These are phyloP conservation scores for Teunomyces gatunensis DNA, from an alignment of 805 yeast genomes.

Conservation along the genomic window DNA sequence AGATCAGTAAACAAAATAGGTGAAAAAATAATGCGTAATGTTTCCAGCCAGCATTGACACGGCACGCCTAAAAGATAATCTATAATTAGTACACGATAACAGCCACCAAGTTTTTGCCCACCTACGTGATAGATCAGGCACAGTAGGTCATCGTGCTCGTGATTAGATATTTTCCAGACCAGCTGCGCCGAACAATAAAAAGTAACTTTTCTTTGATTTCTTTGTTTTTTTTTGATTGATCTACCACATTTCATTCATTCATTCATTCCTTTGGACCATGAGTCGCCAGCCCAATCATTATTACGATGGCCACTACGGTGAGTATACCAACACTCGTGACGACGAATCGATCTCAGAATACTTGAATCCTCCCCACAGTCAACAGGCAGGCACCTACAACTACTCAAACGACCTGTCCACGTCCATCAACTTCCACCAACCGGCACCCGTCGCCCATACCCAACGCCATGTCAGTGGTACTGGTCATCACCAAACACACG, in stretches of 20 bases:
- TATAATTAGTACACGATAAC: not conserved
- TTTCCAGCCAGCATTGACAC: not conserved
- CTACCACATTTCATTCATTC: not conserved
- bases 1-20: not conserved
- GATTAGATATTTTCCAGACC: no score
- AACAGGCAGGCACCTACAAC: slow-evolving; percentile 18
- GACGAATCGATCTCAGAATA: slow-evolving; percentile 13
- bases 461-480: slow-evolving; percentile 5
- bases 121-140: no score
- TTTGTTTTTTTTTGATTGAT: not conserved
- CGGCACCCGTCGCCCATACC: slow-evolving; percentile 22
- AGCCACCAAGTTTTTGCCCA: not conserved
- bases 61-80: not conserved
- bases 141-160: no score
- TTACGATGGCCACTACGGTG: not conserved
- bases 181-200: no score
- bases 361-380: slow-evolving; percentile 13
- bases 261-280: no score
- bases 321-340: slow-evolving; percentile 3
- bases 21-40: not conserved
- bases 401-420: slow-evolving; percentile 13
- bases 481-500: slow-evolving; percentile 5
- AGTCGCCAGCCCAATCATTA: slow-evolving; percentile 2
- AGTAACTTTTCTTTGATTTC: no score
- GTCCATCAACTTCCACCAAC: slow-evolving; percentile 28